Conservation (phyloP, 2,329 filamentous ascomycete species). For the Scortechinia acanthostroma region DNA sequence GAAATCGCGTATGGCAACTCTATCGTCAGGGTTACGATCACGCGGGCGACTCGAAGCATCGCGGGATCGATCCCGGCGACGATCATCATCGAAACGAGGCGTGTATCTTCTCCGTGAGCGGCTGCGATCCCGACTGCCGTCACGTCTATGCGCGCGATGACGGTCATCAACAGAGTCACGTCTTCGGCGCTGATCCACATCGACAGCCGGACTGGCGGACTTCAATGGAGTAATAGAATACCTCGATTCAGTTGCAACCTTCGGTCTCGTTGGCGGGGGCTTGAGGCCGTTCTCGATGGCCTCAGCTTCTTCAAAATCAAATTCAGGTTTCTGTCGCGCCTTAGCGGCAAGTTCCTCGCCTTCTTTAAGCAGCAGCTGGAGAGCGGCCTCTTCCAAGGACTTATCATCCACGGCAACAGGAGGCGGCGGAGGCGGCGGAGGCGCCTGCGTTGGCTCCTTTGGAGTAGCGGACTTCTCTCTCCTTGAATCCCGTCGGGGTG, state of each 20-base stretch:
- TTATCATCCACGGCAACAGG: conserved; percentile 35
- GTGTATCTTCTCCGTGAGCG: conserved; percentile 11
- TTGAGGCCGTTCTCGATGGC: conserved; percentile 26
- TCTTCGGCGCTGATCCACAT: too few relatives aligned
- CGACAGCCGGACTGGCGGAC: background rate
- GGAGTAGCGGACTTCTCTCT: conserved; percentile 13
- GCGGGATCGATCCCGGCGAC: conserved; percentile 9
- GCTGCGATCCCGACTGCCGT: conserved; percentile 14
- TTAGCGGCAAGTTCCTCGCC: conserved; percentile 44
- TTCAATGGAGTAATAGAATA: background rate
- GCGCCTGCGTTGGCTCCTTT: background rate
- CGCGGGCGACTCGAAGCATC: conserved; percentile 10
- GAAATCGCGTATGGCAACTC: conserved; percentile 16
- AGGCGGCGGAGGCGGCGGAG: background rate
- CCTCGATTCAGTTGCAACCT: conserved; percentile 12
- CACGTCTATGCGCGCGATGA: conserved; percentile 12
- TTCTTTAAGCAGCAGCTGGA: conserved; percentile 42
- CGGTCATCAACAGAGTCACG: conserved; percentile 10
- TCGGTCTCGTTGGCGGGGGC: conserved; percentile 15
- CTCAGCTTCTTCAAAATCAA: conserved; percentile 36
- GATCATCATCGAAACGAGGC: conserved; percentile 10
- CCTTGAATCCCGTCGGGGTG: conserved; percentile 14
- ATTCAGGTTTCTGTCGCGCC: conserved; percentile 35
- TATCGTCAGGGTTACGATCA: conserved; percentile 16
- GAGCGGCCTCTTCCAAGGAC: conserved; percentile 42